Evolutionary conservation across 2,329 filamentous ascomycete genomes (phyloP), one percentile per base, ranked within the genome.

Genomic region (Curvularia spicifera): DNA sequence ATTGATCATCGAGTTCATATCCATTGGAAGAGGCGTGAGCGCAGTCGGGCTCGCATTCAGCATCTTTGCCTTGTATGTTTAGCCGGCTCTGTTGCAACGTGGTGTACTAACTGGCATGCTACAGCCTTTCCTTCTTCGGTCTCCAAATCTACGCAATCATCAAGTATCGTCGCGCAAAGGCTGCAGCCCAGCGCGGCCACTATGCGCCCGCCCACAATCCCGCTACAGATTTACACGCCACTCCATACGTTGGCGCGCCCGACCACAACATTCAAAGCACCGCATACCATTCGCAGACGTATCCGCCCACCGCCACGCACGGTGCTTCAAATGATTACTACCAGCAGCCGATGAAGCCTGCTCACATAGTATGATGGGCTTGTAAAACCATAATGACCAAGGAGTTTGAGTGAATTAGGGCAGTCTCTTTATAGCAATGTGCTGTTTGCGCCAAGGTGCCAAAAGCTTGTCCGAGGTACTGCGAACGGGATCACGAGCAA

Each of bases 91-190:
- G 8, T 18, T 18, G 1, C 53, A 10, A 6, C 29, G 22, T 22
- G 24, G 22, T 35, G 6, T 5, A 51, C 67, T 65, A 22, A 66
- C 51, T 29, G 12, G n/a, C 33, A 6, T 40, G 18, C 56, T 7
- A 8, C 43, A 79, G 77, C 52, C 59, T 74, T 12, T 64, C 72
- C 6, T 76, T 76, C 60, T 42, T 79, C 48, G 71, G 67, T 42
- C 73, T 78, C 57, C 71, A 80, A 60, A 69, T 79, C 54, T 80
- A 81, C 68, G 73, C 74, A 24, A 66, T 69, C 42, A 65, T 79
- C 57, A 63, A 57, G 29, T 73, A 76, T 60, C 71, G 73, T 55
- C 71, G 76, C 50, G 63, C 69, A 53, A 77, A 78, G 52, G 76
- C 73, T 59, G 69, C 70, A 22, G 66, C 63, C 8, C 71, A 71